Evolutionary conservation across 495 filamentous ascomycete species (phyloP).

Genomic region (Chaetomidium leptoderma): DNA sequence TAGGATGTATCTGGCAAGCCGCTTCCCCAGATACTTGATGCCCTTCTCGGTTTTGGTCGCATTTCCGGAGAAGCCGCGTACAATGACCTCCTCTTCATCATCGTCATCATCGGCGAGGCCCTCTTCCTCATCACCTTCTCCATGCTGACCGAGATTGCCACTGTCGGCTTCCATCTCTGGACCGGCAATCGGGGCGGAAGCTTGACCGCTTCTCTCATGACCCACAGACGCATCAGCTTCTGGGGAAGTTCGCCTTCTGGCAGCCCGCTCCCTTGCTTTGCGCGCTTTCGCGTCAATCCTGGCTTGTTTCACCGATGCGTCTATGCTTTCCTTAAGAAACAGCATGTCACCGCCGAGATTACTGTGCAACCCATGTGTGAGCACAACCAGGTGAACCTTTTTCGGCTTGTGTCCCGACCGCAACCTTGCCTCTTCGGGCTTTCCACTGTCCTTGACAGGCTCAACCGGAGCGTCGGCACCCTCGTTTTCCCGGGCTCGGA

Average conservation of each 20-base stretch:
- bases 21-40: conserved; percentile 94
- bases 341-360: conserved; percentile 98
- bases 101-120: conserved; percentile 34
- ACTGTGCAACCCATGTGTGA: conserved; percentile 94
- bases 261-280: conserved; percentile 43
- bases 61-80: conserved; percentile 88
- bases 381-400: conserved; percentile 81
- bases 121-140: conserved; percentile 15
- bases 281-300: conserved; percentile 57
- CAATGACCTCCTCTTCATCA: conserved; percentile 80
- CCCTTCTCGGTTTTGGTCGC: conserved; percentile 85
- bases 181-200: neutral
- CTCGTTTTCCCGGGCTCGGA: conserved; percentile 29
- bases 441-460: neutral
- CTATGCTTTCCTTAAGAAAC: conserved; percentile 94
- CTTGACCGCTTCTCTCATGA: neutral
- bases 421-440: conserved; percentile 8
- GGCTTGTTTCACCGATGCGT: conserved; percentile 68
- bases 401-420: conserved; percentile 47
- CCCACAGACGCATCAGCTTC: conserved; percentile 51
- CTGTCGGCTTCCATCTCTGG: neutral
- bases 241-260: conserved; percentile 33
- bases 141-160: neutral
- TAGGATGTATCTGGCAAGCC: conserved; percentile 86
- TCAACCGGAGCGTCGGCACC: conserved; percentile 26